A percentile compares a stretch with the other conserved stretches of the same genome.
Conservation (phyloP, 148 eudicot species). For the Silene latifolia region DNA sequence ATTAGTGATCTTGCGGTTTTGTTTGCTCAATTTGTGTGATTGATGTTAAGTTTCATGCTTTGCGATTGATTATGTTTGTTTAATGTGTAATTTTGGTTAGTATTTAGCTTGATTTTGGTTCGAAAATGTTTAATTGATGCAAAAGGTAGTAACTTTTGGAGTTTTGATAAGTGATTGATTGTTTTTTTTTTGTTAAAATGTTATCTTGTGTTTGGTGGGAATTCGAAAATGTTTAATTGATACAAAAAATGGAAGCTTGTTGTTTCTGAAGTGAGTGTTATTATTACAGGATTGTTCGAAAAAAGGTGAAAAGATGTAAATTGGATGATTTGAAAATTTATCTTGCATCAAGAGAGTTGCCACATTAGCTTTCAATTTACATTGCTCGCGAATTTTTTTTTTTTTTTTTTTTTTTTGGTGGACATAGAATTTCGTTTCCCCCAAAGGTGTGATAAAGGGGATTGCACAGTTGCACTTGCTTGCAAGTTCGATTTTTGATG, state of each 20-base stretch:
- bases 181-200: not conserved
- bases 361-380: not conserved
- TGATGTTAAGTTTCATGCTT: not conserved
- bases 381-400: not conserved
- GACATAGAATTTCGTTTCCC: too few relatives aligned
- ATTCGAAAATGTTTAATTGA: too few relatives aligned
- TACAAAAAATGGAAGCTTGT: not conserved
- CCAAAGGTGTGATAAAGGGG: too few relatives aligned
- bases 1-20: slow-evolving; percentile 3
- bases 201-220: slow-evolving; percentile 4
- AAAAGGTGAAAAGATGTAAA: not conserved
- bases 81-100: not conserved
- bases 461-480: too few relatives aligned
- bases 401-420: too few relatives aligned
- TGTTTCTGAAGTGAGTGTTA: not conserved
- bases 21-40: not conserved
- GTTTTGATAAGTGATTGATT: slow-evolving; percentile 1
- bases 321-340: too few relatives aligned
- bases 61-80: slow-evolving; percentile 7
- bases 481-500: not conserved
- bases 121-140: not conserved
- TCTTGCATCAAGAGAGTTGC: too few relatives aligned
- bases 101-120: not conserved
- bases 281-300: not conserved
- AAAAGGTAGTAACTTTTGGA: not conserved